These are phyloP conservation scores for Ceratocystis destructans DNA, from an alignment of 2,329 filamentous ascomycete species.

Conservation along the genomic window DNA sequence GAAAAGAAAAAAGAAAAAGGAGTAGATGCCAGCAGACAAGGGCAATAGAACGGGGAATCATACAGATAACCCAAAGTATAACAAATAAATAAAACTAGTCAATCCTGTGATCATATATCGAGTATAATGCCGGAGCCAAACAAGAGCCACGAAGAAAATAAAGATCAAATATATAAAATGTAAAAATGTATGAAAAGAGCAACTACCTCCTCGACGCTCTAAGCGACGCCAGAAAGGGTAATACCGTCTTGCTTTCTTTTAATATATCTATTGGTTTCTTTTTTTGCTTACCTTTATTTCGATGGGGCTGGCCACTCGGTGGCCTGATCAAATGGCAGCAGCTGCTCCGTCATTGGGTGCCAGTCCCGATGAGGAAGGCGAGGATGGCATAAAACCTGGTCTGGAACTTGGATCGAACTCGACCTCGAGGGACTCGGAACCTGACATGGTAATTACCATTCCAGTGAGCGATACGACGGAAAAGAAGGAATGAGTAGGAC, in stretches of 20 bases:
- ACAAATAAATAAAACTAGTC: background rate
- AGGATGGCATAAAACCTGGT: background rate
- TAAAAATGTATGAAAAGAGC: background rate
- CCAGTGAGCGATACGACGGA: background rate
- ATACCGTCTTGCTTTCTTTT: background rate
- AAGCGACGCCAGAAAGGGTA: background rate
- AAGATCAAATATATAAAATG: background rate
- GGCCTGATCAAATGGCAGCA: background rate
- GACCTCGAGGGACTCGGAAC: background rate
- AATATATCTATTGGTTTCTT: background rate
- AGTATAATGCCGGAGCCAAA: background rate
- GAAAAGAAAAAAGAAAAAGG: background rate
- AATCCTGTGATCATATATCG: background rate
- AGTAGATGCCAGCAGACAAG: background rate
- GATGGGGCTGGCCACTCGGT: background rate
- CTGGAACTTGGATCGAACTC: background rate
- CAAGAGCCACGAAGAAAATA: background rate
- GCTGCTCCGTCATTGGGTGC: background rate
- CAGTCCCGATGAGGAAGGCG: background rate
- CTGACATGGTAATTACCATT: background rate
- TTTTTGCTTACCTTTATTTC: background rate
- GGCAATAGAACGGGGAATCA: background rate
- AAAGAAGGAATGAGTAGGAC: background rate
- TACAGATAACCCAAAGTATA: too few relatives aligned
- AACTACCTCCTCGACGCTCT: background rate